Base-by-base conservation (phyloP, 2,329 filamentous ascomycete species). In the Scytalidium lignicola region DNA sequence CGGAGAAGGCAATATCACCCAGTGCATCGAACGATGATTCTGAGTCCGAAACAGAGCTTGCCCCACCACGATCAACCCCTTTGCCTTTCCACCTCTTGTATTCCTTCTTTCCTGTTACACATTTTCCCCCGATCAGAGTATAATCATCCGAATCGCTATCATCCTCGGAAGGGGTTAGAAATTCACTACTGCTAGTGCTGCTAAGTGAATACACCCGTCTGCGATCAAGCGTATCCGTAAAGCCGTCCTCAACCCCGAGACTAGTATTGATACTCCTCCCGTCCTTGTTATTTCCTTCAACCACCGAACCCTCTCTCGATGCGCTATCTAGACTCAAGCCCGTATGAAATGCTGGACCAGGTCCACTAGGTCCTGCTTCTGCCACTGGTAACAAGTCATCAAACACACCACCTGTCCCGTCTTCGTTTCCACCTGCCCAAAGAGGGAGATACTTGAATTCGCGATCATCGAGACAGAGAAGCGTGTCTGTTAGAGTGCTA, bases 371-470 rank as follows among this genome's bases (percentile, higher is more conserved):
- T 2, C 63, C 64, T 3, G 61, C 58, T 12, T 61, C 62, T 0
- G 65, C 61, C 8, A 63, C 61, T 0, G 66, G 66, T 2, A 65
- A 55, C 1, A 49, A 26, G 8, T 70, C 67, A 1, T 62, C 64
- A 54, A 72, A 79, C 2, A 78, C 73, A 13, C 70, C 74, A 2
- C 75, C 76, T 0, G 67, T 70, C 0, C 67, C 76, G 48, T 79
- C 76, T 44, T 78, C 72, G 23, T 72, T 64, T 1, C 76, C 83
- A 3, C 78, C 82, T 0, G 81, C 82, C 82, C 82, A 87, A 3
- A 86, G 67, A 0, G 84, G 83, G 2, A 87, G 69, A 54, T 75
- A 86, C 49, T 77, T 77, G 55, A 79, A 74, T 65, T 88, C 83
- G 2, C 76, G 67, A 3, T 79, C 72, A 1, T 67, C 65, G 1